Evolutionary conservation across 352 stramenopile species (phyloP).

Genomic region (Phytophthora melonis): DNA sequence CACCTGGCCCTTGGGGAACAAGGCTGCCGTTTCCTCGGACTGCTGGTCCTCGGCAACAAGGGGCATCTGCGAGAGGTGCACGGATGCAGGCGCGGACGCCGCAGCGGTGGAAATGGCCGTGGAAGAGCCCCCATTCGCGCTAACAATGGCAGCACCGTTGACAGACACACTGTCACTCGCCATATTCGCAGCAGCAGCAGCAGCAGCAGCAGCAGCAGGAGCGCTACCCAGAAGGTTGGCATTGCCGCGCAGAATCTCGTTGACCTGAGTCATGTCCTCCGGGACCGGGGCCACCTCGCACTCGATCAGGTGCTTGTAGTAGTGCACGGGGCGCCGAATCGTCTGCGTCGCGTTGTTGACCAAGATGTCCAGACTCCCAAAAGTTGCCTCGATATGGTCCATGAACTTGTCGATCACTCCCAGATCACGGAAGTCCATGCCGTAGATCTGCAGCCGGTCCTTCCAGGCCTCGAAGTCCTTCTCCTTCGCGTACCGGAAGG

Average conservation of each 20-base stretch:
- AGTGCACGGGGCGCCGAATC: slow-evolving; percentile 91
- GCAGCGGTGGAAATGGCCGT: slow-evolving; percentile 16
- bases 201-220: background rate
- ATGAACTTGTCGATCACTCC: slow-evolving; percentile 94
- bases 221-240: slow-evolving; percentile 46
- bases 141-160: slow-evolving; percentile 42
- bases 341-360: slow-evolving; percentile 98
- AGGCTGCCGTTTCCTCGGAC: slow-evolving; percentile 51
- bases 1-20: slow-evolving; percentile 79
- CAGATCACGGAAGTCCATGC: slow-evolving; percentile 95
- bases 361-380: slow-evolving; percentile 92
- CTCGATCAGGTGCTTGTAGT: slow-evolving; percentile 92
- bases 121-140: slow-evolving; percentile 21
- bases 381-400: slow-evolving; percentile 78
- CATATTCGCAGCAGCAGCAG: background rate
- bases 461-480: slow-evolving; percentile 86
- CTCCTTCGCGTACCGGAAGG: slow-evolving; percentile 87
- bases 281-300: slow-evolving; percentile 67
- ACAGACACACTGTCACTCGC: slow-evolving; percentile 22
- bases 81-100: slow-evolving; percentile 68
- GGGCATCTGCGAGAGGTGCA: slow-evolving; percentile 91
- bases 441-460: slow-evolving; percentile 91
- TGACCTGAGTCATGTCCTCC: slow-evolving; percentile 55
- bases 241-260: slow-evolving; percentile 64
- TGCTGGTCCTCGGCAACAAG: slow-evolving; percentile 89